These are phyloP conservation scores for Hymenoscyphus infarciens DNA, from an alignment of 2,329 filamentous ascomycete species.

Conservation along the genomic window DNA sequence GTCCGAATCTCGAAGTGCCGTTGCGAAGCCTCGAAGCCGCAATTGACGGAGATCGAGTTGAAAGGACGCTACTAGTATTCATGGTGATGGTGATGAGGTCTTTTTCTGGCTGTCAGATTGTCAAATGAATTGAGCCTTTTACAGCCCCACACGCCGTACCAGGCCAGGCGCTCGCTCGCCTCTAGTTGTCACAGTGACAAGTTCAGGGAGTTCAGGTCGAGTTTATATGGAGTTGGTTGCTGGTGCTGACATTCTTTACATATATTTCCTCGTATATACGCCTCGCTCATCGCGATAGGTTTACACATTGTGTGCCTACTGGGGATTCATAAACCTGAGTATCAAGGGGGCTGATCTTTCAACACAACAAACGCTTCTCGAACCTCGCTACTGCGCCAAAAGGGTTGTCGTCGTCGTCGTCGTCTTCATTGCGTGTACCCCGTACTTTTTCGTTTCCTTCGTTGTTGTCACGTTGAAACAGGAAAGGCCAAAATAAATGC, in stretches of 20 bases:
- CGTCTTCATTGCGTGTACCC: too few relatives aligned
- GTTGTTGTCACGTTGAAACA: neutral
- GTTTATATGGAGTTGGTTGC: neutral
- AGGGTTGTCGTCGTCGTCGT: too few relatives aligned
- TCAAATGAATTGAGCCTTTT: slow-evolving; percentile 4
- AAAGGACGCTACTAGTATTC: neutral
- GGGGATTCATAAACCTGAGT: too few relatives aligned
- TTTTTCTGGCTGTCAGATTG: neutral
- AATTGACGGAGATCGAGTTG: neutral
- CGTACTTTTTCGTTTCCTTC: neutral
- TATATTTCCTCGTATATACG: neutral
- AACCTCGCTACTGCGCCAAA: too few relatives aligned
- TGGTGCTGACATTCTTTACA: neutral
- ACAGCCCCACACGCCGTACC: neutral
- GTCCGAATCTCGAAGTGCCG: neutral
- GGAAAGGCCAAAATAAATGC: slow-evolving; percentile 3
- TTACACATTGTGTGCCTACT: too few relatives aligned
- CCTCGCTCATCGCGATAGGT: neutral
- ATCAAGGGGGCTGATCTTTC: too few relatives aligned
- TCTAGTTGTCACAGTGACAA: slow-evolving; percentile 1
- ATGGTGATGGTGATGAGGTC: neutral
- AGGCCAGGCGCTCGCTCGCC: neutral
- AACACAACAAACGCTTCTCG: too few relatives aligned
- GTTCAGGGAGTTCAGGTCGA: neutral
- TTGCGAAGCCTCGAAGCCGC: neutral